Evolutionary conservation across 2,329 filamentous ascomycete species (phyloP).

Genomic region (Penicillium crustosum): DNA sequence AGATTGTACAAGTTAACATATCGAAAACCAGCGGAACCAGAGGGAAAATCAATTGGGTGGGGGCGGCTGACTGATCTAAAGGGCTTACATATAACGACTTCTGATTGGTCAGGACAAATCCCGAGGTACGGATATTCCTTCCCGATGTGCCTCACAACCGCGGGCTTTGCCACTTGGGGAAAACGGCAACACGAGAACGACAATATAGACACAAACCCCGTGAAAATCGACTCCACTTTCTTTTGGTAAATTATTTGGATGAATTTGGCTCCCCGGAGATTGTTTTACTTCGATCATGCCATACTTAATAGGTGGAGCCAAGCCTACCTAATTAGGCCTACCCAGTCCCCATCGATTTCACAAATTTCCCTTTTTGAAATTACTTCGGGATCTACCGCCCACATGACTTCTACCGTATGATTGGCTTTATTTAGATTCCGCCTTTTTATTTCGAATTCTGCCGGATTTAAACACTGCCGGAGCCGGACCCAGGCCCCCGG

Average conservation of each 20-base stretch:
- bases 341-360: not conserved
- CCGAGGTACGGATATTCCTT: conserved; percentile 1
- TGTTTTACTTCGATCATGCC: not conserved
- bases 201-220: not conserved
- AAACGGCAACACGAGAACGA: no score
- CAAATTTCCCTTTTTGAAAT: no score
- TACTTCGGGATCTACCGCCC: not conserved
- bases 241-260: not conserved
- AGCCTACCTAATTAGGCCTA: not conserved
- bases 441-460: not conserved
- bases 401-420: not conserved
- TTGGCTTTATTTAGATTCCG: not conserved
- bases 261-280: not conserved
- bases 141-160: not conserved
- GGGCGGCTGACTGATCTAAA: conserved; percentile 1
- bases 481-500: no score
- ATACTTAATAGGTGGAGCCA: not conserved
- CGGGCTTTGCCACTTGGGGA: not conserved
- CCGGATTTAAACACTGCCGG: not conserved
- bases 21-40: not conserved
- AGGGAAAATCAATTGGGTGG: conserved; percentile 3
- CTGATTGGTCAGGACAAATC: not conserved
- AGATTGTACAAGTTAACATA: not conserved
- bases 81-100: not conserved
- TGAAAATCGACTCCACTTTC: not conserved